phyloP scores from a whole-genome alignment of 2,329 filamentous ascomycete species.

The Teratosphaeria viscida region DNA sequence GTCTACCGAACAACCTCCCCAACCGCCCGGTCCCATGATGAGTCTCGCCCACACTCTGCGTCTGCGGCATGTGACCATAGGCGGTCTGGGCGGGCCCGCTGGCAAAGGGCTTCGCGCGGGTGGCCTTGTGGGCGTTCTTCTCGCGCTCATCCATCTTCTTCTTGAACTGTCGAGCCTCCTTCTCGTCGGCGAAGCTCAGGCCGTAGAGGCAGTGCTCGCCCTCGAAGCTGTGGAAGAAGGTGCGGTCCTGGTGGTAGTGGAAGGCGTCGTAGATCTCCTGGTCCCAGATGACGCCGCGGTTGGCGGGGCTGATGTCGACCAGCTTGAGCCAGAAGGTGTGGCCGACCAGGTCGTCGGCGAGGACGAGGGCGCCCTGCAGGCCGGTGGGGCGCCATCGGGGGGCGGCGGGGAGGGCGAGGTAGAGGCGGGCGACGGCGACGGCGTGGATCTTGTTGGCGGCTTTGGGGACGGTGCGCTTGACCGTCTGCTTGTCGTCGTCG shows the following conservation, averaged over 20 bases:
- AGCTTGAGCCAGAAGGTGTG: conserved; percentile 97
- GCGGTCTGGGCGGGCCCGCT: conserved; percentile 13
- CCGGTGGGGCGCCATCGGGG: conserved; percentile 90
- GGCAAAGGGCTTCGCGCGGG: conserved; percentile 35
- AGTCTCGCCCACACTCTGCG: conserved; percentile 5
- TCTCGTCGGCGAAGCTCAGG: conserved; percentile 89
- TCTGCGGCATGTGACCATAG: conserved; percentile 8
- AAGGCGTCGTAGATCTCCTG: conserved; percentile 97
- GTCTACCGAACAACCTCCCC: conserved; percentile 17
- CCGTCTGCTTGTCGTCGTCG: conserved; percentile 91
- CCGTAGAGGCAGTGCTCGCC: conserved; percentile 84
- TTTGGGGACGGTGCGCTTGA: conserved; percentile 90
- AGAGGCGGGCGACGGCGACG: conserved; percentile 84
- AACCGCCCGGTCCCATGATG: conserved; percentile 9
- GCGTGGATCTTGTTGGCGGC: conserved; percentile 95
- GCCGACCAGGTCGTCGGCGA: conserved; percentile 88
- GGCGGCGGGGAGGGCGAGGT: conserved; percentile 79
- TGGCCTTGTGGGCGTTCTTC: conserved; percentile 88
- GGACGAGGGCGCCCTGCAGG: conserved; percentile 78
- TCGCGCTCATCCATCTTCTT: conserved; percentile 96
- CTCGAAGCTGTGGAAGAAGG: conserved; percentile 97
- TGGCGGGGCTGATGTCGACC: conserved; percentile 82
- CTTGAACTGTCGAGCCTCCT: conserved; percentile 91
- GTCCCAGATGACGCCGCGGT: conserved; percentile 85
- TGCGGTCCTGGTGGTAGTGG: conserved; percentile 90